Base-by-base conservation (phyloP, 768 basidiomycete genomes). In the Trametes sanguinea region DNA sequence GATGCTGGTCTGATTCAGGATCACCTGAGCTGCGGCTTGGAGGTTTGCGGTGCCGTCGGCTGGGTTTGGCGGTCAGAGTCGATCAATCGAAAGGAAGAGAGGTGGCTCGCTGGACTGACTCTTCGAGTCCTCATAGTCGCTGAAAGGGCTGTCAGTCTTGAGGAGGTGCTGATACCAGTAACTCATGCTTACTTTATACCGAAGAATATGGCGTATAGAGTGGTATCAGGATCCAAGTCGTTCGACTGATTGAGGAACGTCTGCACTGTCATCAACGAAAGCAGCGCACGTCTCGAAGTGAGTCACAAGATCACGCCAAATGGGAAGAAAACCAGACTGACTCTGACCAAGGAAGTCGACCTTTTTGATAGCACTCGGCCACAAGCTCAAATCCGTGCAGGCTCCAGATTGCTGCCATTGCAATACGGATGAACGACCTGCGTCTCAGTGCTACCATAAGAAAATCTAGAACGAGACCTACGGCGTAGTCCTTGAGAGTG, bases 151-250 rank as follows among this genome's bases (percentile, higher is more conserved):
- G n/a, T 17, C 29, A n/a, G 9, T 0, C 5, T n/a, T 7, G 8
- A 39, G 10, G 3, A 9, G 3, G 30, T 1, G 35, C 44, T 9
- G 7, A 11, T 8, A 9, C 30, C 4, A 16, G 6, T 9, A 33
- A 4, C n/a, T 10, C 16, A 13, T 16, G 65, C 79, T 55, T 57
- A 82, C 81, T 83, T 84, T 57, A 83, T 85, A 9, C 83, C 83
- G 61, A 84, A 83, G 67, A 85, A 85, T 8, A 81, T 66, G 1
- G 76, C 76, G 55, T 83, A 85, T 6, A 85, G 70, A 3, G 83
- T 83, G 2, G 80, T 80, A 1, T 72, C 68, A 0, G 83, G 77
- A 62, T 83, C 74, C 6, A 84, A 71, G 0, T 72, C 54, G 62
- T 85, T 72, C 0, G 71, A 70, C 61, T 83, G 83, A n/a, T 72